Evolutionary conservation across 1,139 yeast genomes (phyloP), one percentile per base, ranked within the genome.

Genomic region (Nematodospora anomalae): DNA sequence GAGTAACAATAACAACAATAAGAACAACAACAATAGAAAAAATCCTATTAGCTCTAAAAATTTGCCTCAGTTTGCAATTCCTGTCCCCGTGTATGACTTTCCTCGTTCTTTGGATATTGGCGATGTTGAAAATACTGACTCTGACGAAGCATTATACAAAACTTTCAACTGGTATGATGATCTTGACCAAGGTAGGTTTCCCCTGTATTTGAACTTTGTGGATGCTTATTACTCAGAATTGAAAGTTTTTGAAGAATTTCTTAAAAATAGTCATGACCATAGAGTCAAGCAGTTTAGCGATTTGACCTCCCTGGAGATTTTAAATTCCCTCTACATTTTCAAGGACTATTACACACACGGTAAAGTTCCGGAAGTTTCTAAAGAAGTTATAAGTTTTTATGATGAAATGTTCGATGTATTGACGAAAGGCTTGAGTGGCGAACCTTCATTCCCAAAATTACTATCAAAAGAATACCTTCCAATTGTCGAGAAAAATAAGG

Each of bases 251-350:
- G 44, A 55, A 30, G 37, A 44, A 8, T 64, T 64, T 34, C 47
- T 64, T 26, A 38, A 33, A 10, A 33, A 38, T 7, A 57, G 64
- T 3, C 58, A 58, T 41, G 51, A 48, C 29, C 30, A 49, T 26
- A 56, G 58, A 35, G 47, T 60, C 35, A 42, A 36, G 4, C 40
- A 38, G 6, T 58, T 62, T 33, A 45, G 42, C 14, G 61, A 63
- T 36, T 52, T 64, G 39, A 58, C 64, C 6, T 36, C 59, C 6
- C 40, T 53, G 7, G 69, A 64, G 41, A 39, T 61, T 5, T 47
- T 55, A 38, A 64, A 59, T 43, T 50, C 56, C 7, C 43, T 62
- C 25, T 60, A 57, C 42, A 52, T 59, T 18, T 64, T 61, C 48
- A 58, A 56, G 38, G 57, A 59, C 30, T 46, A 44, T 37, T 56